phyloP scores from a whole-genome alignment of 106 monocot genomes.

The Cymbidium sinense region DNA sequence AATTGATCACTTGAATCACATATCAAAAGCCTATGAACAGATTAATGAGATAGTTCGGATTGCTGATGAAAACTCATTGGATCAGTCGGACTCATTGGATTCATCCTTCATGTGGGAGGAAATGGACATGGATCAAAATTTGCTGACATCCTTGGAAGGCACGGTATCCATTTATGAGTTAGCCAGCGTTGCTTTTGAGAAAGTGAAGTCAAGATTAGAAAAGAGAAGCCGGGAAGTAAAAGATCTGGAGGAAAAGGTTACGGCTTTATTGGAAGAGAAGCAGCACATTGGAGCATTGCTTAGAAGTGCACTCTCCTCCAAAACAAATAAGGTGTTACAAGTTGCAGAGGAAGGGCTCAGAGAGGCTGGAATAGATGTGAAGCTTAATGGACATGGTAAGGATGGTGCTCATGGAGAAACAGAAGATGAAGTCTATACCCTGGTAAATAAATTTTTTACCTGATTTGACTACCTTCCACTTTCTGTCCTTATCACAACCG shows the following conservation, averaged over 20 bases:
- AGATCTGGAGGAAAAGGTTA: slow-evolving; percentile 38
- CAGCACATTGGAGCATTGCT: slow-evolving; percentile 81
- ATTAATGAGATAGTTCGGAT: slow-evolving; percentile 33
- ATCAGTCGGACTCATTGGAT: slow-evolving; percentile 36
- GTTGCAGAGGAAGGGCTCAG: slow-evolving; percentile 75
- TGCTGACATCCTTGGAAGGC: slow-evolving; percentile 44
- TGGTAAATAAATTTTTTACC: slow-evolving; percentile 36
- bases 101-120: slow-evolving; percentile 75
- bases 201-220: slow-evolving; percentile 42
- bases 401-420: slow-evolving; percentile 15
- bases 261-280: slow-evolving; percentile 62
- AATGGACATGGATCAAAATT: slow-evolving; percentile 59
- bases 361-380: slow-evolving; percentile 72
- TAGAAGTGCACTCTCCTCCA: slow-evolving; percentile 71
- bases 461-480: not conserved
- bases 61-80: slow-evolving; percentile 19
- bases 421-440: slow-evolving; percentile 84
- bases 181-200: slow-evolving; percentile 48
- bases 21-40: slow-evolving; percentile 50
- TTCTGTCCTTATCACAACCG: not conserved
- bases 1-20: slow-evolving; percentile 64
- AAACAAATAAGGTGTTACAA: slow-evolving; percentile 57
- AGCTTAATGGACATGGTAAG: slow-evolving; percentile 22
- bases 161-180: slow-evolving; percentile 48
- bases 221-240: slow-evolving; percentile 31